These are phyloP conservation scores for Aspergillus ostianus DNA, from an alignment of 495 filamentous ascomycete genomes.

Conservation along the genomic window DNA sequence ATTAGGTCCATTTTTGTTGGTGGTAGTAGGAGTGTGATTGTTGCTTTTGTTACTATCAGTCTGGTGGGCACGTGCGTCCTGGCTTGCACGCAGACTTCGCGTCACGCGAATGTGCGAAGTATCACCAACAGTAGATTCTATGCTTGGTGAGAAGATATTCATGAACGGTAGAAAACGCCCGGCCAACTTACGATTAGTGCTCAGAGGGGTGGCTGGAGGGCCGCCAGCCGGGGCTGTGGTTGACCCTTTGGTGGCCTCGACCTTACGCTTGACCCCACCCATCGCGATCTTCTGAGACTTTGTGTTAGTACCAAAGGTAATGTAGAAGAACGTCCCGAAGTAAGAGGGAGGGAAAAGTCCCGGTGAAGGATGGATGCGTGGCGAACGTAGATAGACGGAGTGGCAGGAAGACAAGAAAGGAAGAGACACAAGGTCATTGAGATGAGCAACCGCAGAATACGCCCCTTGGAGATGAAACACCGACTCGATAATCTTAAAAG, in stretches of 20 bases:
- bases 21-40: constrained; percentile 7
- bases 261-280: constrained; percentile 33
- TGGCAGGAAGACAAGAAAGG: not conserved
- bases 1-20: constrained; percentile 9
- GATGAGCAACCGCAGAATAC: not conserved
- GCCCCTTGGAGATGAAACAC: not conserved
- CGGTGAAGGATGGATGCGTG: not conserved
- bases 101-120: constrained; percentile 24
- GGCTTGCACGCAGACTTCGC: constrained; percentile 26
- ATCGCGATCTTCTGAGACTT: constrained; percentile 28
- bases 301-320: not conserved
- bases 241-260: constrained; percentile 19
- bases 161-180: not conserved
- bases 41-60: constrained; percentile 17
- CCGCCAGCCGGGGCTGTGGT: constrained; percentile 12
- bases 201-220: constrained; percentile 5
- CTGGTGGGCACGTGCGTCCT: constrained; percentile 24
- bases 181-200: constrained; percentile 18
- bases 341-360: too few species aligned
- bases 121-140: constrained; percentile 19
- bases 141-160: constrained; percentile 3
- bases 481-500: too few species aligned
- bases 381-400: not conserved
- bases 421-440: not conserved
- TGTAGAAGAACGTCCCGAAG: not conserved